Base-by-base conservation (phyloP, 2,329 filamentous ascomycete species). In the Atkinsonella hypoxylon region DNA sequence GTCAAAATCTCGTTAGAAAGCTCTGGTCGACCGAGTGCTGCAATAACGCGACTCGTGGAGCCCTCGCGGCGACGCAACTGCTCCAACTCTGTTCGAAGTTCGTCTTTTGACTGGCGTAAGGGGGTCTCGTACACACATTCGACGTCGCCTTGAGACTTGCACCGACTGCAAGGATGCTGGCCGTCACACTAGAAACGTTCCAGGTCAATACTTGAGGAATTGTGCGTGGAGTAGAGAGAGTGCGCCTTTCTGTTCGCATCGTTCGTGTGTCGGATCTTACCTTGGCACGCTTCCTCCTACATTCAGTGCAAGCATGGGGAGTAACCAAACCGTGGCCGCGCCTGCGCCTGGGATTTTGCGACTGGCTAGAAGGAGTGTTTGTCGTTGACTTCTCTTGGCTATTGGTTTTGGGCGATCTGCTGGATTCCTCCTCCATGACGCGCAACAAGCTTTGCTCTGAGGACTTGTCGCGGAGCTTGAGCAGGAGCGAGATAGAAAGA, bases 101-200 rank as follows among this genome's bases (percentile, higher is more conserved):
- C 72, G 52, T 81, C 78, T 55, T 83, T 83, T 8, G 78, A 81
- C 56, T 81, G 78, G 42, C 79, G 77, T 5, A 82, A 73, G 0
- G 78, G 79, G 3, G 79, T 60, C 55, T 82, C 78, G 64, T 83
- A 83, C 17, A 79, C 59, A 53, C 79, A 83, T 18, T 79, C 72
- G 31, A 72, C n/a, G 20, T 17, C 64, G 30, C 74, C 72, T 53
- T 81, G 77, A 1, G 66, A 56, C 50, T 67, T 70, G 62, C 79
- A 83, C 53, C 79, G 69, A 31, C 69, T 67, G 55, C 77, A 80
- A 4, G 77, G 78, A 36, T 60, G 70, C 48, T 74, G 66, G 11
- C 79, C 79, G 57, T 83, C 78, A 58, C 79, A 83, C 77, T 80
- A 18, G 12, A 46, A 6, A 4, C 34, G 11, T 36, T 15, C 3